Percentiles rank a stretch among this genome's conserved stretches.
phyloP scores from a whole-genome alignment of 805 yeast species.

The Metschnikowia lochheadii region DNA sequence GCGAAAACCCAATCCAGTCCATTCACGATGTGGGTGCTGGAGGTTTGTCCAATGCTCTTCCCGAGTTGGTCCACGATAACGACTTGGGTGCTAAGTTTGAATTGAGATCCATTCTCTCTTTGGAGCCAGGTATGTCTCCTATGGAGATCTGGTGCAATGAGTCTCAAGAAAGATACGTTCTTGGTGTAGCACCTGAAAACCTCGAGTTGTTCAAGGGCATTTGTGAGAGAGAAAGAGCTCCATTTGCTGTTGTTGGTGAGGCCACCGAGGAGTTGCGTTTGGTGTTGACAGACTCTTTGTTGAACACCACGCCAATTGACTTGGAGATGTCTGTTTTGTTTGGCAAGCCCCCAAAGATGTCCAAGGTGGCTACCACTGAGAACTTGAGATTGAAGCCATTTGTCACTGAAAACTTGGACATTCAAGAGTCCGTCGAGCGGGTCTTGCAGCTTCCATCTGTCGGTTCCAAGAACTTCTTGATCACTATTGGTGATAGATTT shows the following conservation, averaged over 20 bases:
- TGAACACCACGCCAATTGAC: constrained; percentile 86
- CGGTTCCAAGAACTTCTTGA: constrained; percentile 89
- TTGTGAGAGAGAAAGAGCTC: constrained; percentile 94
- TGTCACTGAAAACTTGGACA: constrained; percentile 28
- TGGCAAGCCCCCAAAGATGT: constrained; percentile 96
- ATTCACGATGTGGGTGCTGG: constrained; percentile 99
- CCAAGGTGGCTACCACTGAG: constrained; percentile 65
- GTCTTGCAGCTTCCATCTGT: constrained; percentile 89
- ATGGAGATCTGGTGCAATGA: constrained; percentile 99
- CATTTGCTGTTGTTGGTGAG: constrained; percentile 91
- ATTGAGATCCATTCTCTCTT: constrained; percentile 80
- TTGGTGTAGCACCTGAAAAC: constrained; percentile 83
- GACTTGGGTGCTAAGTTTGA: constrained; percentile 93
- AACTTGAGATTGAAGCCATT: constrained; percentile 47
- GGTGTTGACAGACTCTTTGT: constrained; percentile 71
- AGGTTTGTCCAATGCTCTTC: constrained; percentile 94
- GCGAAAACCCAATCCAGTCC: constrained; percentile 74
- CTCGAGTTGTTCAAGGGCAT: constrained; percentile 66
- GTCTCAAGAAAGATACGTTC: constrained; percentile 95
- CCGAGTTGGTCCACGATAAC: constrained; percentile 96
- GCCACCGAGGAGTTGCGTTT: constrained; percentile 87
- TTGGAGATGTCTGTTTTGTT: constrained; percentile 91
- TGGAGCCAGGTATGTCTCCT: constrained; percentile 98
- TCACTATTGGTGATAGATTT: constrained; percentile 98
- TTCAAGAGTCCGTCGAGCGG: constrained; percentile 69